A percentile compares a stretch with the other conserved stretches of the same genome.
phyloP scores from a whole-genome alignment of 2,329 filamentous ascomycete genomes.

The Cadophora sp. region DNA sequence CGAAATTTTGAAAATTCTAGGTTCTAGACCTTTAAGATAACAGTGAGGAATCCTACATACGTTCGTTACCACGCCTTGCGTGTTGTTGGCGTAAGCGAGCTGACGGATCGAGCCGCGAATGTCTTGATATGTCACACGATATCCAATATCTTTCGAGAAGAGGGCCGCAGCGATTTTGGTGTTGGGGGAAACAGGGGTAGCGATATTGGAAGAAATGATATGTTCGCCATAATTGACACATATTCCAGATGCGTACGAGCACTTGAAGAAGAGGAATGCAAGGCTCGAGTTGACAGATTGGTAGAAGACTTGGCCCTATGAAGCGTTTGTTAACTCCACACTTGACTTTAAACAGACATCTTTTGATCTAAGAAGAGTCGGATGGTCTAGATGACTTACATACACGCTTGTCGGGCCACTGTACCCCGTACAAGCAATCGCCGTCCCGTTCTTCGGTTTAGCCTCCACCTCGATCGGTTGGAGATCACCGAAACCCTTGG shows the following conservation, averaged over 20 bases:
- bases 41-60: too few relatives aligned
- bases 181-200: not conserved
- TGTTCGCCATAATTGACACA: slow-evolving; percentile 10
- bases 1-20: too few relatives aligned
- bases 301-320: not conserved
- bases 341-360: too few relatives aligned
- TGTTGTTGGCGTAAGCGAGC: slow-evolving; percentile 4
- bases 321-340: not conserved
- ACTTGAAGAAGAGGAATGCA: slow-evolving; percentile 4
- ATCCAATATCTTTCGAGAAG: slow-evolving; percentile 2
- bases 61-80: not conserved
- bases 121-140: slow-evolving; percentile 12
- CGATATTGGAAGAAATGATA: not conserved
- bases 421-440: slow-evolving; percentile 5
- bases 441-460: not conserved
- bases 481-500: slow-evolving; percentile 2
- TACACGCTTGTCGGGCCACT: not conserved
- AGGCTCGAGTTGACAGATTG: not conserved
- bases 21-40: too few relatives aligned
- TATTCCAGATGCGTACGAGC: not conserved
- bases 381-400: not conserved
- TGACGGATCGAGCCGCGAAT: not conserved
- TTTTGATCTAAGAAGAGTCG: not conserved
- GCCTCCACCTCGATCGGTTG: not conserved
- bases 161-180: not conserved